Evolutionary conservation across 2,329 filamentous ascomycete species (phyloP).

Genomic region (Neurospora sp.): DNA sequence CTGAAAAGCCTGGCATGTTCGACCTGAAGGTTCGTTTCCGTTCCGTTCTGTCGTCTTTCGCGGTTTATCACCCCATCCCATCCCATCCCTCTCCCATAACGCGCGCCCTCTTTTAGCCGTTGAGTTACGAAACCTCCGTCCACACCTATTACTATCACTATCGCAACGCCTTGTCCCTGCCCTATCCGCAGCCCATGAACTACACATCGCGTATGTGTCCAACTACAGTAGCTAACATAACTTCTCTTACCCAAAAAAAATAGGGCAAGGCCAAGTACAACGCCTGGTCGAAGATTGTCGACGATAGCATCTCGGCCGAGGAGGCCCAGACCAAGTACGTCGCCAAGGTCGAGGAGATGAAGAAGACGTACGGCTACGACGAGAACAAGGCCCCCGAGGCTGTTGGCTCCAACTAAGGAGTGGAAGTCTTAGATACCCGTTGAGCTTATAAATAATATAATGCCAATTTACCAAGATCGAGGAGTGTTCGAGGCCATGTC

Average conservation of each 20-base stretch:
- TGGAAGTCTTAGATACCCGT: neutral
- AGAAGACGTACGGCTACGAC: constrained; percentile 60
- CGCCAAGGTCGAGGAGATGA: constrained; percentile 59
- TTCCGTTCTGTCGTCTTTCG: constrained; percentile 1
- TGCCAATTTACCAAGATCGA: neutral
- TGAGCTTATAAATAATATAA: neutral
- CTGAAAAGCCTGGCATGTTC: constrained; percentile 56
- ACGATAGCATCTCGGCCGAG: constrained; percentile 51
- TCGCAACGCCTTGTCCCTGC: neutral
- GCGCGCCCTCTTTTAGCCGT: neutral
- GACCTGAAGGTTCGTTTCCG: constrained; percentile 50
- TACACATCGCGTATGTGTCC: neutral
- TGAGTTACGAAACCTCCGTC: neutral
- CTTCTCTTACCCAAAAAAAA: constrained; percentile 3
- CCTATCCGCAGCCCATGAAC: neutral
- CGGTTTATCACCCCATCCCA: neutral
- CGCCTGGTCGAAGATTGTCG: constrained; percentile 63
- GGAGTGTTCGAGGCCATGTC: neutral
- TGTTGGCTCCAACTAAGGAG: constrained; percentile 27
- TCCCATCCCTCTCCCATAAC: neutral
- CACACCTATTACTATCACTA: too few species aligned
- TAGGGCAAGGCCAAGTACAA: constrained; percentile 74
- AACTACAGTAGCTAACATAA: neutral
- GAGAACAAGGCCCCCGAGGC: constrained; percentile 52
- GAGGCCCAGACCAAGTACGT: constrained; percentile 72